Evolutionary conservation across 345 rosid species (phyloP), one percentile per base, ranked within the genome.

Genomic region (Carallia pectinifolia): DNA sequence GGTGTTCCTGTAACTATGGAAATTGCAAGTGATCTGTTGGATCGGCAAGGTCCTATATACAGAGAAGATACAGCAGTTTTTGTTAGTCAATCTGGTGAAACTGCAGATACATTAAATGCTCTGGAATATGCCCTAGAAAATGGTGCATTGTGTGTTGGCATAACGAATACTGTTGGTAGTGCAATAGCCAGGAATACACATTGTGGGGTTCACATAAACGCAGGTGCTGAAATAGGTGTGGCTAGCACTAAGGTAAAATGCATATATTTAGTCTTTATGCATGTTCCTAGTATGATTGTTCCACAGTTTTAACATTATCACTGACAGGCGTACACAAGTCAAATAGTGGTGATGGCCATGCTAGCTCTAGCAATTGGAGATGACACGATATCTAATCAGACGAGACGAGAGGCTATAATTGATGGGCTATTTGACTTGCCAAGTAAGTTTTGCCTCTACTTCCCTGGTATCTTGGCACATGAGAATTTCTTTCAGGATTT

Each of bases 41-140:
- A 94, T 76, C 76, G 98, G 69, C 90, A 87, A 76, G 98, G 97
- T 79, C 97, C 97, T 30, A 91, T 94, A 69, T 90, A 94, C 82
- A 88, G 98, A 81, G 97, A 94, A 83, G 98, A 94, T 73, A 94
- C 97, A 6, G 98, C 96, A 10, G 93, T 83, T 64, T 94, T 94
- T 85, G 98, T 94, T 64, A 91, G 98, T 82, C 97, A 94, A 79
- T 94, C 98, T 56, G 98, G 98, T 80, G 98, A 94, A 94, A 94
- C 98, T 30, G 97, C 98, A 53, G 98, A 94, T 84, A 85, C 98
- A 19, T 74, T 94, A 72, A 82, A 77, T 68, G 98, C 98, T 17
- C 67, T 94, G 62, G 93, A 88, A 58, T 90, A 94, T 77, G 96
- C 98, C 70, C 74, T 75, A 1, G 95, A 87, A 73, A 91, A 91